A percentile compares a stretch with the other conserved stretches of the same genome.
Conservation (phyloP, 2,329 filamentous ascomycete genomes). For the Metarhizium sp. region DNA sequence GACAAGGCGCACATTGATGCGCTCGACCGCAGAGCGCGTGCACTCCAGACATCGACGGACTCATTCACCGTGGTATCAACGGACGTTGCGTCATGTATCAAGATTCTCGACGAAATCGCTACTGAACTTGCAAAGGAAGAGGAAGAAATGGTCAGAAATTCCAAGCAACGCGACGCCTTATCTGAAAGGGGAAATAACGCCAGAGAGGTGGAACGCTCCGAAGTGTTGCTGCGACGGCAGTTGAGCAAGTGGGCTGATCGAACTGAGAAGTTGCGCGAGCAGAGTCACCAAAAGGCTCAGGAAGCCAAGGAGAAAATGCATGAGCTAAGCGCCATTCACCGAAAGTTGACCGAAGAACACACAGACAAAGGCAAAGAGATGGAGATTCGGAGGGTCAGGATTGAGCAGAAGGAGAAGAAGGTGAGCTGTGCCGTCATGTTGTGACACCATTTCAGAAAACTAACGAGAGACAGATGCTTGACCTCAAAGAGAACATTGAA, state of each 20-base stretch:
- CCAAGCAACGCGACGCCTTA: conserved; percentile 76
- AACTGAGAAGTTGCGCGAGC: conserved; percentile 73
- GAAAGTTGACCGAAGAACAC: conserved; percentile 73
- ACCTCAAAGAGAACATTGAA: conserved; percentile 95
- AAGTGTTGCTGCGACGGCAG: conserved; percentile 75
- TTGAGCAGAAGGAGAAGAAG: conserved; percentile 99
- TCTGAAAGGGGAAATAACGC: conserved; percentile 84
- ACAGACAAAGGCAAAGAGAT: conserved; percentile 84
- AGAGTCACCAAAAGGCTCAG: conserved; percentile 71
- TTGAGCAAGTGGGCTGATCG: conserved; percentile 77
- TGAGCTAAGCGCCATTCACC: conserved; percentile 71
- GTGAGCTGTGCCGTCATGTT: conserved; percentile 31
- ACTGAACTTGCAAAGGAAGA: conserved; percentile 84
- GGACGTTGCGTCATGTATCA: conserved; percentile 82
- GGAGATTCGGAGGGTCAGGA: conserved; percentile 82
- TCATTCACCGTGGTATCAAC: conserved; percentile 76
- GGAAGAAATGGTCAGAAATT: conserved; percentile 73
- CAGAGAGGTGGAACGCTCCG: conserved; percentile 81
- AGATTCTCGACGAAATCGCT: conserved; percentile 79
- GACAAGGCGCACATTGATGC: conserved; percentile 82
- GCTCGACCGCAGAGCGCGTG: conserved; percentile 78
- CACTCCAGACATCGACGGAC: conserved; percentile 83
- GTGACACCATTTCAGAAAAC: background rate
- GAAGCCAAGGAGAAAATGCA: conserved; percentile 85
- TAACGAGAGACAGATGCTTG: conserved; percentile 63